Base-by-base conservation (phyloP, 148 eudicot species). In the Rhododendron mucronatum region DNA sequence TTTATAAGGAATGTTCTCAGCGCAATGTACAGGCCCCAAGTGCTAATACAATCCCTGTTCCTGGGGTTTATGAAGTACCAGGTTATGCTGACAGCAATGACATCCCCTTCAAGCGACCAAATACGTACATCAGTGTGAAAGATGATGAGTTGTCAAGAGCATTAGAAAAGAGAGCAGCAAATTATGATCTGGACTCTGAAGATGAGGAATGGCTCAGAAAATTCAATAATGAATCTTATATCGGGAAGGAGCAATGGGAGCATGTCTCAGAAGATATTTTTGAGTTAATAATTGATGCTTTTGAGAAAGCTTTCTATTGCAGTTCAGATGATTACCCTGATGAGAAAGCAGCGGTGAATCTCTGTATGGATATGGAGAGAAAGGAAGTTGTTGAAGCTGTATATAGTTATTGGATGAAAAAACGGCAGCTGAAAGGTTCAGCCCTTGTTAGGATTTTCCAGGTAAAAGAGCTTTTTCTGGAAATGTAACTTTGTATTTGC, bases 141-240 rank as follows among this genome's bases (percentile, higher is more conserved):
- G 94, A 91, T 85, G 95, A 94, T 89, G 99, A 97, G 90, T 87
- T 97, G 87, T 89, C 95, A 55, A 92, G 96, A 86, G 92, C 93
- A 67, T 87, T 97, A 88, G 90, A 84, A 28, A 93, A 91, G 92
- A 91, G 86, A 85, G 88, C 90, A 78, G 91, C 93, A 35, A 93
- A 82, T 88, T 97, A 97, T 86, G 98, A 95, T 83, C 88, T 95
- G 95, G 98, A 94, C 86, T 90, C 90, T 30, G 96, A 93, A 53
- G 99, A 95, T 91, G 96, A 97, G 77, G 91, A 89, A 51, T 97
- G 98, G 98, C 90, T 97, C 44, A 84, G 63, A 63, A 89, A 93
- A 82, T 86, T 89, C 41, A 95, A 95, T 80, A 84, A 79, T 26
- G 91, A 88, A 57, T 50, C 84, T 2, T 75, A 2, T 81, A 83